phyloP scores from a whole-genome alignment of 495 filamentous ascomycete genomes.

The Cercophora samala region DNA sequence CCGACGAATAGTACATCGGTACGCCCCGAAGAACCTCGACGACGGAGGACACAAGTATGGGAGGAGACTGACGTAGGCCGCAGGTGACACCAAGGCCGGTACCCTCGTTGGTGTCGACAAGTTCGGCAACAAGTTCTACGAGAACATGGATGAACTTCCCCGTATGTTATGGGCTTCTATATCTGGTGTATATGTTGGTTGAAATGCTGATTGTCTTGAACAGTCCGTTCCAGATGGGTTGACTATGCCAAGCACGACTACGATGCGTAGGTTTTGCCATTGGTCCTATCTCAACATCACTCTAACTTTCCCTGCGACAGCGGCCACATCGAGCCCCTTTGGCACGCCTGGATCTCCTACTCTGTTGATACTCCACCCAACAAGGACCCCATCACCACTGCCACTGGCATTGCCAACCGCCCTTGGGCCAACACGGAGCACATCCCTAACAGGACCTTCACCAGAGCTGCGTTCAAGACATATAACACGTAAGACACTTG shows the following conservation, averaged over 20 bases:
- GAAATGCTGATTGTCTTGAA: conserved; percentile 10
- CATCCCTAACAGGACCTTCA: conserved; percentile 67
- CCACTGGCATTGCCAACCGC: conserved; percentile 55
- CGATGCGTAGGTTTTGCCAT: conserved; percentile 61
- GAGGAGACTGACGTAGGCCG: conserved; percentile 35
- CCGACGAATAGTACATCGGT: conserved; percentile 62
- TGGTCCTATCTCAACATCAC: not conserved
- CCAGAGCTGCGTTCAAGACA: conserved; percentile 77
- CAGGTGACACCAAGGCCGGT: conserved; percentile 96
- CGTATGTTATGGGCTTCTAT: conserved; percentile 51
- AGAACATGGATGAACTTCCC: conserved; percentile 93
- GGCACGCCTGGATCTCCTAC: conserved; percentile 98
- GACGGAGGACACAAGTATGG: not conserved
- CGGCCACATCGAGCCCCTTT: conserved; percentile 89
- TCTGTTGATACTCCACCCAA: conserved; percentile 82
- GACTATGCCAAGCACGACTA: conserved; percentile 88
- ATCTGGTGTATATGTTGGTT: not conserved
- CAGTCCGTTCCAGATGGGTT: conserved; percentile 96
- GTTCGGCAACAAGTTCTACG: conserved; percentile 96
- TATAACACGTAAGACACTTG: conserved; percentile 76
- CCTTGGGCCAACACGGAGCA: conserved; percentile 72
- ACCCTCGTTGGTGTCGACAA: conserved; percentile 79
- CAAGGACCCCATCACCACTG: conserved; percentile 57
- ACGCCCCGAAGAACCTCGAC: conserved; percentile 13
- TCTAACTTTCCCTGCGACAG: conserved; percentile 34